These are phyloP conservation scores for Coemansia sp. DNA, from an alignment of 192 early-diverging fungal genomes.

Conservation along the genomic window DNA sequence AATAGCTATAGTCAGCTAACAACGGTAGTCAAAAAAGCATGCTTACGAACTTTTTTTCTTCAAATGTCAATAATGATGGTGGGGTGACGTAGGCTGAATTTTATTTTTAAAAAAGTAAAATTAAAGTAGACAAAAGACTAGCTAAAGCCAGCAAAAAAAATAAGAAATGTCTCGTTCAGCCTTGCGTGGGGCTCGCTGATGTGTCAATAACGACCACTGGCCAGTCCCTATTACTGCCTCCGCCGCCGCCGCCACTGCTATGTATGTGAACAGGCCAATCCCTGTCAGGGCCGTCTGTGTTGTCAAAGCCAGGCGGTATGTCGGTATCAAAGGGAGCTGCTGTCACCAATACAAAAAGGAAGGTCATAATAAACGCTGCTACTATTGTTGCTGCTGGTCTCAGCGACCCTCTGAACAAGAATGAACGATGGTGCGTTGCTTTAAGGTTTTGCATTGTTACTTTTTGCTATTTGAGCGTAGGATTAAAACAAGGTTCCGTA, in stretches of 20 bases:
- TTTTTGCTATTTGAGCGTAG: too few relatives aligned
- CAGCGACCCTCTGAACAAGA: not conserved
- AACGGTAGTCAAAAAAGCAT: too few relatives aligned
- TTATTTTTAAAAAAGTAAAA: too few relatives aligned
- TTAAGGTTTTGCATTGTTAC: not conserved
- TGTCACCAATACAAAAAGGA: not conserved
- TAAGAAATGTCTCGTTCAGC: not conserved
- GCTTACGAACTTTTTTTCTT: too few relatives aligned
- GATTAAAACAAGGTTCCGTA: too few relatives aligned
- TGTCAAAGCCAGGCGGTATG: not conserved
- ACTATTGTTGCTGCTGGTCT: not conserved
- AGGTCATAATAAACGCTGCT: not conserved
- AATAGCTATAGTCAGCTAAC: too few relatives aligned
- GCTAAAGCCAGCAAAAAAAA: constrained; percentile 1
- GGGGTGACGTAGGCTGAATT: too few relatives aligned
- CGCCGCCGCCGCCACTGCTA: constrained; percentile 7
- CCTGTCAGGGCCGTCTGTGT: constrained; percentile 35
- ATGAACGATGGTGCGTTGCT: not conserved
- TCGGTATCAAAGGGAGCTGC: not conserved
- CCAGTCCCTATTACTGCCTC: constrained; percentile 35
- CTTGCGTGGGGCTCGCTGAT: not conserved
- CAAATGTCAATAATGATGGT: too few relatives aligned
- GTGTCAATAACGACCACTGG: constrained; percentile 38
- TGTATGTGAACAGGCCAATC: constrained; percentile 47
- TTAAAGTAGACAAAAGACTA: not conserved